Evolutionary conservation across 2,329 filamentous ascomycete species (phyloP).

Genomic region (Colletotrichum tropicale): DNA sequence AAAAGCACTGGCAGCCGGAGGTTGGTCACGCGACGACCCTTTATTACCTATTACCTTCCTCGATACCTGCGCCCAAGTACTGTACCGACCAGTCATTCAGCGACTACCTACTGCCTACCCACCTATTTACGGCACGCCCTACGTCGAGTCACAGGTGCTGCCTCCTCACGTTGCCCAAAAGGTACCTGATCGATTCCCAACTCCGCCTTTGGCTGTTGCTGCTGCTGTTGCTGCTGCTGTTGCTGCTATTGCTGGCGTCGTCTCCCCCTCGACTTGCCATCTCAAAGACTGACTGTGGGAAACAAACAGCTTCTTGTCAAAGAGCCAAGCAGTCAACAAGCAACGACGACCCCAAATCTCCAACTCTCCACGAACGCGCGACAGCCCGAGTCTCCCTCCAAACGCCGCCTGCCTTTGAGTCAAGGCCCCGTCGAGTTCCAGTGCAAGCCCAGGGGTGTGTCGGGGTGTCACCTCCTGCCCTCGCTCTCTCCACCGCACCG

Average conservation of each 20-base stretch:
- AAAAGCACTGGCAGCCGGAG: neutral
- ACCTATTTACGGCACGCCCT: neutral
- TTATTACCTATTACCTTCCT: neutral
- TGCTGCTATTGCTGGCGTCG: neutral
- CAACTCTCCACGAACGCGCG: neutral
- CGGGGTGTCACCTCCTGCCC: conserved; percentile 1
- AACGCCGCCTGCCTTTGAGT: neutral
- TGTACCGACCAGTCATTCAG: neutral
- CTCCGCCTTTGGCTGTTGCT: neutral
- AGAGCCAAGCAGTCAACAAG: neutral
- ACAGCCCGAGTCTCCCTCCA: neutral
- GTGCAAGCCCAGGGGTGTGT: neutral
- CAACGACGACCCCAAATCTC: neutral
- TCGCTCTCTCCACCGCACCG: neutral
- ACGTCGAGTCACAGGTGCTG: neutral
- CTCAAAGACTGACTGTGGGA: neutral
- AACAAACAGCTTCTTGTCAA: neutral
- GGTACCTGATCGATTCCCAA: neutral
- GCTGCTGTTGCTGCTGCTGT: neutral
- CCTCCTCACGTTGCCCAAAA: neutral
- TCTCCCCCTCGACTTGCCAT: neutral
- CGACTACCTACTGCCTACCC: neutral
- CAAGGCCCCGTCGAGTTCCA: neutral
- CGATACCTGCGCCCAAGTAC: neutral
- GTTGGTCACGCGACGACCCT: neutral